A percentile compares a stretch with the other conserved stretches of the same genome.
Evolutionary conservation across 2,329 filamentous ascomycete species (phyloP).

Genomic region (Elsinoe necatrix): DNA sequence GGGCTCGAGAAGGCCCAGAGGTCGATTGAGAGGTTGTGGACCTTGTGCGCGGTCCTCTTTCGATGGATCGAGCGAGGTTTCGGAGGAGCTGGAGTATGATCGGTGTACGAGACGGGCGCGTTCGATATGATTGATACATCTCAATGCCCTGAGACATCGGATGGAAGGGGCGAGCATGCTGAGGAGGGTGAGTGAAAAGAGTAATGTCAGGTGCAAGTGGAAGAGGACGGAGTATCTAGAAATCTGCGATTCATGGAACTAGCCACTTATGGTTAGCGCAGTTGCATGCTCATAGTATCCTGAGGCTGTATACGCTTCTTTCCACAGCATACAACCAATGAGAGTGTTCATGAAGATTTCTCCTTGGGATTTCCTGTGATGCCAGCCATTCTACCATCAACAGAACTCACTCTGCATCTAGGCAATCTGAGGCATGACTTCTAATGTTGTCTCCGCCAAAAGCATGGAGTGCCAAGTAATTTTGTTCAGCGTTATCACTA

Average conservation of each 20-base stretch:
- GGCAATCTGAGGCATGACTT: too few species aligned
- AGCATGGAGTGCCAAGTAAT: neutral
- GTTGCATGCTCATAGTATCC: neutral
- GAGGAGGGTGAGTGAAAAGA: neutral
- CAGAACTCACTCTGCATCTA: too few species aligned
- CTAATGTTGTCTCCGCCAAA: neutral
- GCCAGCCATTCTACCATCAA: too few species aligned
- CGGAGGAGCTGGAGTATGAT: neutral
- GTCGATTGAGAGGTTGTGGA: constrained; percentile 52
- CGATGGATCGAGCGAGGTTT: neutral
- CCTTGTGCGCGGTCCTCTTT: constrained; percentile 37
- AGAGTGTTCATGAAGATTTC: too few species aligned
- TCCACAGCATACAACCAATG: too few species aligned
- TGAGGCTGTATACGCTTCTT: too few species aligned
- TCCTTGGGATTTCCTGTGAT: too few species aligned
- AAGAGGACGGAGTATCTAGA: neutral
- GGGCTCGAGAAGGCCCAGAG: constrained; percentile 71
- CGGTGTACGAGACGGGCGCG: neutral
- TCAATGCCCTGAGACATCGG: constrained; percentile 24
- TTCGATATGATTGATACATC: constrained; percentile 22
- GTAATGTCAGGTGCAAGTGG: neutral
- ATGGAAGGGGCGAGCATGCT: constrained; percentile 23
- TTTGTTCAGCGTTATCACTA: too few species aligned
- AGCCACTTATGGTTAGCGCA: neutral
- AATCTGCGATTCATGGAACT: neutral